Evolutionary conservation across 306 rosid species (phyloP).

Genomic region (Canavalia gladiata): DNA sequence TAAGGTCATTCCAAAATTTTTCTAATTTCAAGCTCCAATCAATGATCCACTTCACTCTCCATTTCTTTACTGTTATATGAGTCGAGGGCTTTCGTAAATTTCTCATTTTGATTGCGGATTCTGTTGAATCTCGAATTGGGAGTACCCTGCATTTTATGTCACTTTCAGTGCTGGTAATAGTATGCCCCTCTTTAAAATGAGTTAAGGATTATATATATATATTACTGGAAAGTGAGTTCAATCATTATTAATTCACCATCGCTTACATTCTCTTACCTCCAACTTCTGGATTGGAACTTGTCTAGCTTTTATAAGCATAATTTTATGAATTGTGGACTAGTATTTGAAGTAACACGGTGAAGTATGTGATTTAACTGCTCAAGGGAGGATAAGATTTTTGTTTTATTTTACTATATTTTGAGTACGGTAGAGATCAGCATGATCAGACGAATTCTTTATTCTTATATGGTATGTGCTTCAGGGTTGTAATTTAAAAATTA

Average conservation of each 20-base stretch:
- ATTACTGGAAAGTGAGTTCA: neutral
- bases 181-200: neutral
- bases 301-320: neutral
- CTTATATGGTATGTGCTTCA: conserved; percentile 9
- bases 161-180: neutral
- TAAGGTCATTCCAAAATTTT: conserved; percentile 34
- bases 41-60: conserved; percentile 25
- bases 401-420: neutral
- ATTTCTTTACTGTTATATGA: conserved; percentile 27
- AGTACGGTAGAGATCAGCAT: neutral
- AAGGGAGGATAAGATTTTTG: neutral
- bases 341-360: conserved; percentile 31
- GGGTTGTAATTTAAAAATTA: neutral
- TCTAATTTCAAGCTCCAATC: conserved; percentile 28
- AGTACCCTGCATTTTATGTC: neutral
- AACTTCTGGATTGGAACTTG: neutral
- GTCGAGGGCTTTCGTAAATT: conserved; percentile 44
- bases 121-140: conserved; percentile 30
- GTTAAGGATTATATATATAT: neutral
- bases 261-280: neutral
- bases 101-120: conserved; percentile 25
- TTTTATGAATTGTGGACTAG: conserved; percentile 32
- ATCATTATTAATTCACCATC: neutral
- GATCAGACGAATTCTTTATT: conserved; percentile 13
- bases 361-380: neutral